phyloP scores from a whole-genome alignment of 2,329 filamentous ascomycete genomes.

The Colletotrichum truncatum region DNA sequence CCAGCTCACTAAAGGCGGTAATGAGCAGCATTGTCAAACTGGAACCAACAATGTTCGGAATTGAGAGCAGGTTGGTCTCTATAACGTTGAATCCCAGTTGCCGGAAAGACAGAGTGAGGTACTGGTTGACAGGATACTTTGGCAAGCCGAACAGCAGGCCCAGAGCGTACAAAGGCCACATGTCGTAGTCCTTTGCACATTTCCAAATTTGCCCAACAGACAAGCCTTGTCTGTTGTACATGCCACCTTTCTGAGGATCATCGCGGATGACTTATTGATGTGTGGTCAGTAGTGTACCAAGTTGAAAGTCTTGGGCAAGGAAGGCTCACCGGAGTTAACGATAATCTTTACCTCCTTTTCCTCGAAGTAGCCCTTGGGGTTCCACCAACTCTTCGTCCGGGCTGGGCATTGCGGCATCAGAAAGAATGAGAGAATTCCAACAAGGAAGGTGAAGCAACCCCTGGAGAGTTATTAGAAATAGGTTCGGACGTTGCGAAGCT shows the following conservation, averaged over 20 bases:
- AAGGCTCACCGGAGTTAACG: conserved; percentile 56
- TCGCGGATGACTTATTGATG: conserved; percentile 55
- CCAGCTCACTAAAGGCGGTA: conserved; percentile 59
- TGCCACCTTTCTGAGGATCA: conserved; percentile 63
- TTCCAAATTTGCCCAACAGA: conserved; percentile 56
- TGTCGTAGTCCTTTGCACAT: conserved; percentile 61
- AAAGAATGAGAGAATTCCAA: conserved; percentile 52
- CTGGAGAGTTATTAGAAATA: conserved; percentile 32
- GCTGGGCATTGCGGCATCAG: conserved; percentile 41
- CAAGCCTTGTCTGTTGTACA: conserved; percentile 68
- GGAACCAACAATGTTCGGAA: conserved; percentile 58
- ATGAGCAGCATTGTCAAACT: conserved; percentile 58
- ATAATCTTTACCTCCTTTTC: conserved; percentile 66
- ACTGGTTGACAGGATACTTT: conserved; percentile 34
- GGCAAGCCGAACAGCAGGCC: conserved; percentile 51
- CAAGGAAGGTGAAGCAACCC: conserved; percentile 47
- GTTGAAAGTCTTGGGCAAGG: accelerated
- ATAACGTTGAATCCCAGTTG: conserved; percentile 48
- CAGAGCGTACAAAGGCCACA: conserved; percentile 63
- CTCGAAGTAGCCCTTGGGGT: conserved; percentile 64
- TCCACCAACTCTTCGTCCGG: conserved; percentile 54
- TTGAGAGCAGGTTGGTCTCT: conserved; percentile 51
- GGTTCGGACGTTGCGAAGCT: accelerated
- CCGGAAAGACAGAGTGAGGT: conserved; percentile 37
- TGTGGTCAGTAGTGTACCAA: neutral